These are phyloP conservation scores for Salinomyces thailandicus DNA, from an alignment of 2,329 filamentous ascomycete genomes.

Conservation along the genomic window DNA sequence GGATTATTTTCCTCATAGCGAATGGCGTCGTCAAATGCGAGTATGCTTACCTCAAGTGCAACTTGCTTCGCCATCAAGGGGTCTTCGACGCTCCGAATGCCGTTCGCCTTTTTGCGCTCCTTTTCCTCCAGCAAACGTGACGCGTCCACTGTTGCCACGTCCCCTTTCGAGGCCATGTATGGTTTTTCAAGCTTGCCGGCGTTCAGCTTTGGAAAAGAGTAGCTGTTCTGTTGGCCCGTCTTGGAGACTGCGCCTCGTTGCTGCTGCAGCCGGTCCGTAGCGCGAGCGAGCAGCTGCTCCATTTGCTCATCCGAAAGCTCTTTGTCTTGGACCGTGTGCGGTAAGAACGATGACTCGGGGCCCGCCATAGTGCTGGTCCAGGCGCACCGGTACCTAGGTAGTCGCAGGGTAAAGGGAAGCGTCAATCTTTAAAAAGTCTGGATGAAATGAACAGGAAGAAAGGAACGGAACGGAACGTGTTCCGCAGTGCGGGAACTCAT, in stretches of 20 bases:
- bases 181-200: conserved; percentile 39
- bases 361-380: too few species aligned
- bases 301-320: conserved; percentile 54
- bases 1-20: conserved; percentile 68
- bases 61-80: conserved; percentile 37
- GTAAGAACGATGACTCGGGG: too few species aligned
- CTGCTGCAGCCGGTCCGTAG: conserved; percentile 47
- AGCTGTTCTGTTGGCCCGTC: conserved; percentile 14
- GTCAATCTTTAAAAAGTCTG: too few species aligned
- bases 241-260: conserved; percentile 20
- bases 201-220: conserved; percentile 43
- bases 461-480: too few species aligned
- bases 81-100: conserved; percentile 45
- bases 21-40: conserved; percentile 9
- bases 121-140: conserved; percentile 40
- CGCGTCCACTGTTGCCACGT: conserved; percentile 44
- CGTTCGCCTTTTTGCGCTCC: conserved; percentile 32
- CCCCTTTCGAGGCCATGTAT: conserved; percentile 44
- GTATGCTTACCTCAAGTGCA: conserved; percentile 41
- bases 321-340: too few species aligned
- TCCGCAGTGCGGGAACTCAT: too few species aligned
- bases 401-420: too few species aligned
- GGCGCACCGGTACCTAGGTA: too few species aligned
- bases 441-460: too few species aligned
- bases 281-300: conserved; percentile 51